Base-by-base conservation (phyloP, 2,329 filamentous ascomycete species). In the Fusarium sp. region DNA sequence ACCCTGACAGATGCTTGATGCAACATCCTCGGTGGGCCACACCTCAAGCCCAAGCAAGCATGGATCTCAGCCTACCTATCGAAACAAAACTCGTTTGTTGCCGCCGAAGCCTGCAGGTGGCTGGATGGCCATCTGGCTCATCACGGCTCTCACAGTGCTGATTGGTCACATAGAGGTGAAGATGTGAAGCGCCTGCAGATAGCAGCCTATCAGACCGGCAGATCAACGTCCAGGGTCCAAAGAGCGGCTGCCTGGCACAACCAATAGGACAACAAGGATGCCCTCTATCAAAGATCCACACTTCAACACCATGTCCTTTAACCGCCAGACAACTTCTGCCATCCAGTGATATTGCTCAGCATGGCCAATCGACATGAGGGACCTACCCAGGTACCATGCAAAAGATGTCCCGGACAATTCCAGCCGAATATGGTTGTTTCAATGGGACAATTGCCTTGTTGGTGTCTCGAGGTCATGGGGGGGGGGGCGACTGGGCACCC, bases 21-120 rank as follows among this genome's bases (percentile, higher is more conserved):
- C 55, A 63, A 57, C 61, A 52, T 63, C 28, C 50, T 61, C 54
- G 51, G 70, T 64, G 71, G 72, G 48, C 62, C 55, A n/a, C 54
- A 47, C 38, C 56, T 26, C 44, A 28, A 26, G 30, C 32, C 26
- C 22, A 54, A 62, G 47, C 17, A 54, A 62, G 47, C 61, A 62
- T 69, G 64, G 68, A 62, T 54, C 60, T 26, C 42, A 42, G 55
- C 50, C 32, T 34, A 34, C 32, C 63, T 69, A 54, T 75, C 80
- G 79, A 82, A 82, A 81, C 79, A 76, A 55, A 72, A 65, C 36
- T 70, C 75, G 63, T 74, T 75, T 79, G 78, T 87, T 87, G 81
- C 85, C 85, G 85, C 85, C 85, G 81, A 79, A 70, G 75, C 73
- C 79, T 85, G 83, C 82, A 83, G 76, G 77, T 80, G 81, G 80